These are phyloP conservation scores for Camelina neglecta DNA, from an alignment of 345 rosid genomes.

Conservation along the genomic window DNA sequence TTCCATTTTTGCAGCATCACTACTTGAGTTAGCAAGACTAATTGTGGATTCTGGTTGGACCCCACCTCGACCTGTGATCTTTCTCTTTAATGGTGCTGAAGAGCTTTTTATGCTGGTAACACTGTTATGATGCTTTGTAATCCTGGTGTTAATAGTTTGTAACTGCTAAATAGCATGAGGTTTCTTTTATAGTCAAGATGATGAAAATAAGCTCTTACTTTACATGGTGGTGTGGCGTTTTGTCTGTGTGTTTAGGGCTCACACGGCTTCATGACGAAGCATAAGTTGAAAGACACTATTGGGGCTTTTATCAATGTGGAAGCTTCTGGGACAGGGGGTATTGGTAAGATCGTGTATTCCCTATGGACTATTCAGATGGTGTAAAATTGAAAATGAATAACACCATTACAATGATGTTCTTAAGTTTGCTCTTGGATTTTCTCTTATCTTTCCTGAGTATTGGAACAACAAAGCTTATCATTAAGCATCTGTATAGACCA, in stretches of 20 bases:
- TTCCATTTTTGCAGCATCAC: constrained; percentile 66
- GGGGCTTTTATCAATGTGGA: constrained; percentile 95
- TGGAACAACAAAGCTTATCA: not conserved
- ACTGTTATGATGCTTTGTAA: constrained; percentile 2
- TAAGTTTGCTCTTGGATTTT: constrained; percentile 17
- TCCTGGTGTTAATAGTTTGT: constrained; percentile 17
- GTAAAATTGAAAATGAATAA: not conserved
- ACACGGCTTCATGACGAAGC: constrained; percentile 90
- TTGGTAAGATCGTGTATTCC: constrained; percentile 59
- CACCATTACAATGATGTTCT: constrained; percentile 6
- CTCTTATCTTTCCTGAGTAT: not conserved
- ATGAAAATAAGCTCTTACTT: constrained; percentile 8
- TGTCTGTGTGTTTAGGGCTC: constrained; percentile 71
- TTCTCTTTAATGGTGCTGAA: constrained; percentile 95
- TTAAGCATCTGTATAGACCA: not conserved
- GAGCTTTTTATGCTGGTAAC: constrained; percentile 91
- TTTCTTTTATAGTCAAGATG: constrained; percentile 20
- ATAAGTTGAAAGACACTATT: constrained; percentile 81
- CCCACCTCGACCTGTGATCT: constrained; percentile 84
- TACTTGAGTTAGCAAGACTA: constrained; percentile 89
- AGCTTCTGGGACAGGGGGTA: constrained; percentile 96
- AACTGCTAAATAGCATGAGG: constrained; percentile 21
- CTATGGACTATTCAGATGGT: not conserved
- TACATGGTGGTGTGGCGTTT: constrained; percentile 28
- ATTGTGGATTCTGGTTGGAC: constrained; percentile 82